phyloP scores from a whole-genome alignment of 2,329 filamentous ascomycete species.

The Colletotrichum gloeosporioides region DNA sequence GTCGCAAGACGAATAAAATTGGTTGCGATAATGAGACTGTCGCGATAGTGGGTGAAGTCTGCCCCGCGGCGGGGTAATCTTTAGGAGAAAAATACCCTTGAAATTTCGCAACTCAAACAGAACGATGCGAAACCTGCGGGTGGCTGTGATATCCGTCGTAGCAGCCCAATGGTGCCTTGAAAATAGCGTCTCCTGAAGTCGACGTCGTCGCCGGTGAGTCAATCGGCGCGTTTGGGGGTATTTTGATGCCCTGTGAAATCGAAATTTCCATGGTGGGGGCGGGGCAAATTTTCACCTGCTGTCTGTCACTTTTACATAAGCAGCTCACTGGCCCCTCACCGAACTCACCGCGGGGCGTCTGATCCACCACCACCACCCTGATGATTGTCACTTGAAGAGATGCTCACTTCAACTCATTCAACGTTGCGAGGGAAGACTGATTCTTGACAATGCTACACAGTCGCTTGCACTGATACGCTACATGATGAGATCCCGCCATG shows the following conservation, averaged over 20 bases:
- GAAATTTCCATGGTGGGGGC: constrained; percentile 26
- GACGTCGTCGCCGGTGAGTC: background rate
- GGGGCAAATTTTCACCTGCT: constrained; percentile 23
- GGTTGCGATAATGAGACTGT: background rate
- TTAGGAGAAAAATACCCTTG: background rate
- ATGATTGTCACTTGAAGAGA: background rate
- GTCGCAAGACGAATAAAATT: background rate
- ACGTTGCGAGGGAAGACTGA: background rate
- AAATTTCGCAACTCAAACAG: background rate
- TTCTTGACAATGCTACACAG: background rate
- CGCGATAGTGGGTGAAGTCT: background rate
- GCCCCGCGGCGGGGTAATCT: constrained; percentile 18
- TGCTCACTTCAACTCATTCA: background rate
- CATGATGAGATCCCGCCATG: background rate
- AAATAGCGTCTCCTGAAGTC: background rate
- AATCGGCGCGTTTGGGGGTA: background rate
- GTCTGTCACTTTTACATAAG: constrained; percentile 21
- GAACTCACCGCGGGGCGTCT: background rate
- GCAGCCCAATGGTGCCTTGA: background rate
- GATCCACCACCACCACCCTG: background rate
- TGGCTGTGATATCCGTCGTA: too few relatives aligned
- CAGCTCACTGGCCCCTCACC: background rate
- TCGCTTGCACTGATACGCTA: constrained; percentile 4
- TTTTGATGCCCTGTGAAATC: constrained; percentile 15
- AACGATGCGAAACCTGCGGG: background rate